Conservation (phyloP, 352 stramenopile genomes). For the Bremia lactucae region DNA sequence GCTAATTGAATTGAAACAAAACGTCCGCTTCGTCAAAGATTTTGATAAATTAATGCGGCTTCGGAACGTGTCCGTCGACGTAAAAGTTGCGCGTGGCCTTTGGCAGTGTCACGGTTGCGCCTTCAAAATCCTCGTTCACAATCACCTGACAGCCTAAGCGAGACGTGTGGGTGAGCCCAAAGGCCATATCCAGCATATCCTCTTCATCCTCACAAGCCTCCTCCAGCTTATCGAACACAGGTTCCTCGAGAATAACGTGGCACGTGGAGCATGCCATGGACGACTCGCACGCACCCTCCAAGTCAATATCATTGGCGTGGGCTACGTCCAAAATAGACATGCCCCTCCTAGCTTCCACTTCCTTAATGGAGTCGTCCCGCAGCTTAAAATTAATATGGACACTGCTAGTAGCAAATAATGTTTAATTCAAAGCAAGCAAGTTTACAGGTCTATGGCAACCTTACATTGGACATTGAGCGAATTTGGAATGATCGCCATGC, state of each 20-base stretch:
- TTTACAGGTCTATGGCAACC: not conserved
- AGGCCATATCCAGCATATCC: conserved; percentile 99
- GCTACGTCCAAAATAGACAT: conserved; percentile 88
- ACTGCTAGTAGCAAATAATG: no score
- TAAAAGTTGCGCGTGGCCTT: conserved; percentile 98
- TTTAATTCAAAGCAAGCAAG: no score
- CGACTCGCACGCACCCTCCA: conserved; percentile 90
- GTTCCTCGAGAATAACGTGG: conserved; percentile 92
- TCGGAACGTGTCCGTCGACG: conserved; percentile 96
- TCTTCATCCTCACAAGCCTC: conserved; percentile 94
- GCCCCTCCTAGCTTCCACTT: conserved; percentile 61
- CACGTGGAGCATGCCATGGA: conserved; percentile 98
- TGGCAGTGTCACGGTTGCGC: conserved; percentile 86
- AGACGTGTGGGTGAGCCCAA: conserved; percentile 93
- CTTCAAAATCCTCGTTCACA: conserved; percentile 86
- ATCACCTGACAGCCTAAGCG: conserved; percentile 88
- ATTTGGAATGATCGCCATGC: conserved; percentile 50
- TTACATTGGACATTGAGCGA: conserved; percentile 52
- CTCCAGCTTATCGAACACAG: conserved; percentile 87
- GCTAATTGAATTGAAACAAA: conserved; percentile 17
- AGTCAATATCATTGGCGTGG: conserved; percentile 89
- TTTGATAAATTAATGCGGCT: conserved; percentile 94
- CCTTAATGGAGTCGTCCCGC: conserved; percentile 43
- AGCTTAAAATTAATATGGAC: conserved; percentile 72
- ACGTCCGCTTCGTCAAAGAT: no score